A percentile compares a stretch with the other conserved stretches of the same genome.
Conservation (phyloP, 768 basidiomycete genomes). For the Exidia glandulosa region DNA sequence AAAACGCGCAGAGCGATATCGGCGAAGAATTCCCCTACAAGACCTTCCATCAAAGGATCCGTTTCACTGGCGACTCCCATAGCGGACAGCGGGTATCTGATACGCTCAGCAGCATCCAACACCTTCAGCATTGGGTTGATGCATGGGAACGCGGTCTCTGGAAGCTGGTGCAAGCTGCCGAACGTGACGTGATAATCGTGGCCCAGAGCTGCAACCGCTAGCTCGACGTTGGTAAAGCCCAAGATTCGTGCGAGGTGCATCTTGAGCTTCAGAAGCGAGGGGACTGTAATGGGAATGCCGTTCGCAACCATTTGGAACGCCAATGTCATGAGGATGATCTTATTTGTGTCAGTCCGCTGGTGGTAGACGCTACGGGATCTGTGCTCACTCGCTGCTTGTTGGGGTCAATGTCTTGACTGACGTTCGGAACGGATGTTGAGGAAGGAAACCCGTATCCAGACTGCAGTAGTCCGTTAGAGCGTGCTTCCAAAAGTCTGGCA, state of each 20-base stretch:
- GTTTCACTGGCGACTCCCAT: constrained; percentile 33
- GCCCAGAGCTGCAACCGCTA: constrained; percentile 34
- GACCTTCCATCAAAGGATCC: constrained; percentile 27
- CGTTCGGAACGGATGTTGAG: not conserved
- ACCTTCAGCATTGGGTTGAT: constrained; percentile 45
- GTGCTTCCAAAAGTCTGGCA: not conserved
- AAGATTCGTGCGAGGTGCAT: constrained; percentile 32
- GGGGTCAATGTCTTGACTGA: not conserved
- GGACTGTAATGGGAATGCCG: constrained; percentile 42
- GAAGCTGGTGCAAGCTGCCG: constrained; percentile 32
- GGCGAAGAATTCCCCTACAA: constrained; percentile 53
- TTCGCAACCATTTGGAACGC: constrained; percentile 54
- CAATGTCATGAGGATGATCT: not conserved
- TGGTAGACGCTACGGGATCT: no score
- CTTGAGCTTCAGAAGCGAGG: constrained; percentile 52
- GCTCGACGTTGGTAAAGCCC: constrained; percentile 44
- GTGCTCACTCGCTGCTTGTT: not conserved
- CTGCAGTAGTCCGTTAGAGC: no score
- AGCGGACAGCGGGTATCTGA: constrained; percentile 37
- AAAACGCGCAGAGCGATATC: constrained; percentile 48
- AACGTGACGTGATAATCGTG: constrained; percentile 46
- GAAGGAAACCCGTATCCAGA: not conserved
- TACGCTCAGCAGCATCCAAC: constrained; percentile 45
- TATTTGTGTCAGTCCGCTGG: not conserved
- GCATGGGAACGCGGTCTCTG: constrained; percentile 39